Conservation (phyloP, 164 flowering plant genomes). For the Kalanchoe fedtschenkoi region DNA sequence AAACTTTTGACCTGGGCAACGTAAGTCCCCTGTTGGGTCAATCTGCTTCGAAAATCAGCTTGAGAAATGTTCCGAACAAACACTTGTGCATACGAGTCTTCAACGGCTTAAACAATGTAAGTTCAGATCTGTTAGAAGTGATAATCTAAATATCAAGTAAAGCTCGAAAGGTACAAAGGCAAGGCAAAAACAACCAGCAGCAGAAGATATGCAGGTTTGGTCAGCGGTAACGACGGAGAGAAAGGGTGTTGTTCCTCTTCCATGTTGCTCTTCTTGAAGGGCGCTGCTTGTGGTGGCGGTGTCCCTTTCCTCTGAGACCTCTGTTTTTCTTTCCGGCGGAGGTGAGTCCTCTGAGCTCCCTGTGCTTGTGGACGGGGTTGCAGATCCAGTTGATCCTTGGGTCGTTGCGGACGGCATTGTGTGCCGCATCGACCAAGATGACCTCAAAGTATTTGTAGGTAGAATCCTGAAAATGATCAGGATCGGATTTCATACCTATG, state of each 20-base stretch:
- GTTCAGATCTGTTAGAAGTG: too few relatives aligned
- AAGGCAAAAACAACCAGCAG: too few relatives aligned
- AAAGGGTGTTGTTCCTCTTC: constrained; percentile 11
- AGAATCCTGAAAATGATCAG: constrained; percentile 2
- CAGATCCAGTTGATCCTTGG: constrained; percentile 12
- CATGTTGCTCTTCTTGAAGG: constrained; percentile 6
- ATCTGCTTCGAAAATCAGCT: too few relatives aligned
- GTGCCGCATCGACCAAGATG: constrained; percentile 8
- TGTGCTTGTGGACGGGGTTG: constrained; percentile 2
- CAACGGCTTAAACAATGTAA: too few relatives aligned
- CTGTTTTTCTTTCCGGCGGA: constrained; percentile 11
- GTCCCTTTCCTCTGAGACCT: constrained; percentile 10
- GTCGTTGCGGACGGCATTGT: constrained; percentile 9
- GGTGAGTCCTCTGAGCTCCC: neutral
- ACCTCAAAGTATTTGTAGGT: constrained; percentile 10
- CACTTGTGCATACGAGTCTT: too few relatives aligned
- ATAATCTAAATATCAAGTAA: too few relatives aligned
- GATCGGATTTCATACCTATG: neutral
- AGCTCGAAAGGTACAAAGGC: too few relatives aligned
- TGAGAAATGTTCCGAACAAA: too few relatives aligned
- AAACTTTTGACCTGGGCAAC: too few relatives aligned
- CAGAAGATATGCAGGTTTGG: neutral
- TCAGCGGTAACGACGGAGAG: constrained; percentile 10
- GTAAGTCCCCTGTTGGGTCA: too few relatives aligned
- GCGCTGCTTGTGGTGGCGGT: constrained; percentile 8